Conservation (phyloP, 768 basidiomycete genomes). For the Hydnum rufescens region DNA sequence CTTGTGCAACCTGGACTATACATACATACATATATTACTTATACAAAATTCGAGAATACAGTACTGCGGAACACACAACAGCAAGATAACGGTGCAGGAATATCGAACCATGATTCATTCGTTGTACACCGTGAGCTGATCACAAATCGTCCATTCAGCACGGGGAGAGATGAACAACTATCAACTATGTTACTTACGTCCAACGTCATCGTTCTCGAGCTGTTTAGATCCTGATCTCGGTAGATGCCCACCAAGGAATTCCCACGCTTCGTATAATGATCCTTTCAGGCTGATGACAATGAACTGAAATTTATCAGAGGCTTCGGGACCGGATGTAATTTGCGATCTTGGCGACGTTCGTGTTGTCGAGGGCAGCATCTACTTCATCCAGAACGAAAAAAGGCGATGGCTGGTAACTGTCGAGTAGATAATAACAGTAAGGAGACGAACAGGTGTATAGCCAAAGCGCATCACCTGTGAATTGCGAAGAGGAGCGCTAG, state of each 20-base stretch:
- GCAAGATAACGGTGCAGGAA: not conserved
- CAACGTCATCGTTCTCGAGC: slow-evolving; percentile 75
- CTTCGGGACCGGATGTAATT: slow-evolving; percentile 76
- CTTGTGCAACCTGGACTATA: too few species aligned
- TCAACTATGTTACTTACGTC: slow-evolving; percentile 40
- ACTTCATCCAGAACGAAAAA: slow-evolving; percentile 99
- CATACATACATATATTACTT: too few species aligned
- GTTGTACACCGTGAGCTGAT: not conserved
- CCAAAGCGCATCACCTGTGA: slow-evolving; percentile 40
- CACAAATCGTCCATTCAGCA: not conserved
- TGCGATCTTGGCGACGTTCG: slow-evolving; percentile 93
- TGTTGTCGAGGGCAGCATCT: slow-evolving; percentile 93
- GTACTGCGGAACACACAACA: too few species aligned
- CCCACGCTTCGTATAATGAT: slow-evolving; percentile 75
- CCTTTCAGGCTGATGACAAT: slow-evolving; percentile 94
- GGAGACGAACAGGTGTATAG: not conserved
- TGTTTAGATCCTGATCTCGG: slow-evolving; percentile 84
- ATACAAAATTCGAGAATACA: too few species aligned
- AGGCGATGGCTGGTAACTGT: slow-evolving; percentile 84
- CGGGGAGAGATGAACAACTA: not conserved
- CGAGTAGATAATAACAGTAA: not conserved
- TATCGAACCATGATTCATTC: not conserved
- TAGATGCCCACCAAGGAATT: slow-evolving; percentile 86
- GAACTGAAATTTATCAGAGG: slow-evolving; percentile 79
- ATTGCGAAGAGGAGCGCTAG: slow-evolving; percentile 93